These are phyloP conservation scores for Fusarium udum DNA, from an alignment of 2,329 filamentous ascomycete species.

Conservation along the genomic window DNA sequence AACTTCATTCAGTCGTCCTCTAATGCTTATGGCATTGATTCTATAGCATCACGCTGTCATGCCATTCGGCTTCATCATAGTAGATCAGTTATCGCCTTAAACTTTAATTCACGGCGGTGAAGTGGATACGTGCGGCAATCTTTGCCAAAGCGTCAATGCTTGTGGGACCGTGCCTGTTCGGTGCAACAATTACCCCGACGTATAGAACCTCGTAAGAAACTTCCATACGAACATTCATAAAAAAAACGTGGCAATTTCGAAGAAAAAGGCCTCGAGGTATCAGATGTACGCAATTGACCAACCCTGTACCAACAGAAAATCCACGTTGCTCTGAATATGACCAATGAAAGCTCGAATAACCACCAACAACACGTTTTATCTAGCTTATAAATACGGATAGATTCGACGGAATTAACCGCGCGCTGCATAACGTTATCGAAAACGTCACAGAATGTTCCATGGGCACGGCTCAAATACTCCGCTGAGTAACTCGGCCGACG, in stretches of 20 bases:
- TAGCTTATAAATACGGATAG: constrained; percentile 12
- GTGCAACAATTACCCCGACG: not conserved
- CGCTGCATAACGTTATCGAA: not conserved
- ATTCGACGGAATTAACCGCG: not conserved
- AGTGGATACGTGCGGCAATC: not conserved
- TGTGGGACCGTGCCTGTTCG: not conserved
- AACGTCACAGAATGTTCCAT: not conserved
- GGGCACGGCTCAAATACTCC: not conserved
- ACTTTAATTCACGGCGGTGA: not conserved
- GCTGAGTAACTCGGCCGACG: constrained; percentile 5
- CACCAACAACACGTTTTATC: not conserved
- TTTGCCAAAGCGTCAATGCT: not conserved
- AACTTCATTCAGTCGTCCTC: rapidly evolving
- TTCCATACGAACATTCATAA: not conserved
- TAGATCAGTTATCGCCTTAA: not conserved
- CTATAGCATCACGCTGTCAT: not conserved
- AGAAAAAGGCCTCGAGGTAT: not conserved
- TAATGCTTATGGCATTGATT: not conserved
- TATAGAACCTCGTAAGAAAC: not conserved
- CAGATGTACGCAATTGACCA: not conserved
- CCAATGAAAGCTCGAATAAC: not conserved
- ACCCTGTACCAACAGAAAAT: not conserved
- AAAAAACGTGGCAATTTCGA: not conserved
- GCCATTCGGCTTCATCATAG: rapidly evolving
- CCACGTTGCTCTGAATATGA: not conserved